Base-by-base conservation (phyloP, 148 eudicot species). In the Cornus florida region DNA sequence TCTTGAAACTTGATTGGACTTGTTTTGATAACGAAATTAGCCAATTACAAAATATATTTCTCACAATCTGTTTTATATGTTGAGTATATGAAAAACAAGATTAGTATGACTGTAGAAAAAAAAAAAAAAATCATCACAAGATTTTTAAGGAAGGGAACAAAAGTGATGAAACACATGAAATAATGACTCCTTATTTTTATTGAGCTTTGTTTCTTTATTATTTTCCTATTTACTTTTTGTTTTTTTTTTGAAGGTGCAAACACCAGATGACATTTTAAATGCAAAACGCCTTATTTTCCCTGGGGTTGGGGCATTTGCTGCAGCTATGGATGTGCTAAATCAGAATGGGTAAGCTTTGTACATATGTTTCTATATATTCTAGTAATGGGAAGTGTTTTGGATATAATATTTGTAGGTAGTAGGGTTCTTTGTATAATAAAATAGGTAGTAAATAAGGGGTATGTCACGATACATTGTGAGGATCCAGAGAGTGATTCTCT, bases 271-370 rank as follows among this genome's bases (percentile, higher is more conserved):
- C 84, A 96, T 96, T 80, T 71, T 96, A 62, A 90, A 89, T 73
- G 99, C 99, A 60, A 78, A 89, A 56, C 93, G 97, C 23, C 97
- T 96, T 65, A 82, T 96, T 78, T 92, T 96, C 79, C 99, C 99
- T 12, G 98, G 99, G 22, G 99, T 96, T 41, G 99, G 99, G 62
- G 99, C 99, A 57, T 96, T 96, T 90, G 99, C 95, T 74, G 86
- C 98, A 69, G 98, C 98, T 66, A 96, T 96, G 94, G 94, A 91
- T 79, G 90, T 96, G 75, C 88, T 96, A 41, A 89, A 84, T 76
- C 82, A 86, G 69, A 94, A 75, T 13, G 98, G 95, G 99, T 96
- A 74, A 77, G 83, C 78, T 86, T 73, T 73, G 62, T 22, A 33
- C 2, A 32, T 70, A 41, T 16, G 33, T 41, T 2, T 46, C 69